Evolutionary conservation across 331 rosid species (phyloP).

Genomic region (Pyrus hybrid): DNA sequence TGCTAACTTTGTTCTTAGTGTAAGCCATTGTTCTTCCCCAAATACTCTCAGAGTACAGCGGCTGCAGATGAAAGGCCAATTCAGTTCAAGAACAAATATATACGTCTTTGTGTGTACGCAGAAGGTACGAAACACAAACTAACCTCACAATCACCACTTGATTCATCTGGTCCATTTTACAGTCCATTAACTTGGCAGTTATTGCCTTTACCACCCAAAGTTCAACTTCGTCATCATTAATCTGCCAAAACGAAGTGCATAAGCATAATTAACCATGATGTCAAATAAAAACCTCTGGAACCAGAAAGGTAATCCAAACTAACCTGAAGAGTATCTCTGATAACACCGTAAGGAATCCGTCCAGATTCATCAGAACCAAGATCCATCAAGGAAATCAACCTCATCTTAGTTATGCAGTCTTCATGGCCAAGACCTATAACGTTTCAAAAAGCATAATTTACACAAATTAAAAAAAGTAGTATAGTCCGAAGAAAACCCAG

Average conservation of each 20-base stretch:
- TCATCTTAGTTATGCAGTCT: constrained; percentile 79
- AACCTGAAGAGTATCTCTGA: constrained; percentile 68
- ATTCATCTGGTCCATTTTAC: constrained; percentile 98
- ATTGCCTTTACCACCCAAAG: constrained; percentile 85
- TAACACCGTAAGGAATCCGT: constrained; percentile 62
- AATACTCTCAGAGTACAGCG: constrained; percentile 66
- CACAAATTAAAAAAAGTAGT: not conserved
- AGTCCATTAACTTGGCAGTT: constrained; percentile 69
- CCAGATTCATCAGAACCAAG: constrained; percentile 67
- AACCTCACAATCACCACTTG: constrained; percentile 77
- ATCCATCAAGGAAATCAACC: constrained; percentile 80
- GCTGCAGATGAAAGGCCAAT: constrained; percentile 41
- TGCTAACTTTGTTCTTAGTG: constrained; percentile 61
- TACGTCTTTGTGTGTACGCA: not conserved
- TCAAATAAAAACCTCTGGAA: not conserved
- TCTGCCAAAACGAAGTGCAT: constrained; percentile 30
- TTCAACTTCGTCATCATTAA: constrained; percentile 77
- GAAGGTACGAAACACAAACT: not conserved
- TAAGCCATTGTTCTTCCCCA: constrained; percentile 74
- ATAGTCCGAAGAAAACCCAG: not conserved
- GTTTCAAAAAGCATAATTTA: constrained; percentile 8
- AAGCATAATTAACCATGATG: not conserved
- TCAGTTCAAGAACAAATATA: not conserved
- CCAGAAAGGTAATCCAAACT: constrained; percentile 4
- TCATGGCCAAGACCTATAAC: constrained; percentile 72